phyloP scores from a whole-genome alignment of 805 yeast genomes.

The Cyberlindnera euphorbiiphila region DNA sequence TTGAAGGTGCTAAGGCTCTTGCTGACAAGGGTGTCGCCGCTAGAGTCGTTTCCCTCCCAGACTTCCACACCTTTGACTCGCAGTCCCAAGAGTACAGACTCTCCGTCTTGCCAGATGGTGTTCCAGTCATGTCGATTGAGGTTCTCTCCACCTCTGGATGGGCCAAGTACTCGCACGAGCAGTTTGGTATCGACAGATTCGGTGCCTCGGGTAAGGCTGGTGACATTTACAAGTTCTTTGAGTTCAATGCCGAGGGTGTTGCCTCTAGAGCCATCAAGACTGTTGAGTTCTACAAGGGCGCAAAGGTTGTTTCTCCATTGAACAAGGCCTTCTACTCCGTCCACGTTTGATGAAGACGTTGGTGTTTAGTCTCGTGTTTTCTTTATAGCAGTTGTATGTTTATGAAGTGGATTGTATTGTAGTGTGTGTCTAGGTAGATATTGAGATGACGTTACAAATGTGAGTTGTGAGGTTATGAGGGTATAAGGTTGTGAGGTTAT shows the following conservation, averaged over 20 bases:
- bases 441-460: no score
- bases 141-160: slow-evolving; percentile 89
- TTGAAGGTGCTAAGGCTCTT: slow-evolving; percentile 77
- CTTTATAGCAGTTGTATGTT: no score
- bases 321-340: slow-evolving; percentile 65
- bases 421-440: no score
- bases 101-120: slow-evolving; percentile 89
- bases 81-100: slow-evolving; percentile 80
- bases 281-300: slow-evolving; percentile 78
- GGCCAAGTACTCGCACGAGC: slow-evolving; percentile 94
- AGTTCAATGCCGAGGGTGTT: slow-evolving; percentile 89
- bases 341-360: no score
- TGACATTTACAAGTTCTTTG: slow-evolving; percentile 80
- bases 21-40: slow-evolving; percentile 63
- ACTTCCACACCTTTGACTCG: slow-evolving; percentile 81
- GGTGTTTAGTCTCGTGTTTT: no score
- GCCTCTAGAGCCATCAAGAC: slow-evolving; percentile 81
- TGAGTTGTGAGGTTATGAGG: no score
- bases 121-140: slow-evolving; percentile 91
- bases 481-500: no score
- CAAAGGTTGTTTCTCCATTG: slow-evolving; percentile 68
- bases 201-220: slow-evolving; percentile 94
- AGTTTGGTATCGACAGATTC: slow-evolving; percentile 91
- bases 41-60: slow-evolving; percentile 89
- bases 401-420: no score